Evolutionary conservation across 2,329 filamentous ascomycete genomes (phyloP), one percentile per base, ranked within the genome.

Genomic region (Sclerotinia glacialis): DNA sequence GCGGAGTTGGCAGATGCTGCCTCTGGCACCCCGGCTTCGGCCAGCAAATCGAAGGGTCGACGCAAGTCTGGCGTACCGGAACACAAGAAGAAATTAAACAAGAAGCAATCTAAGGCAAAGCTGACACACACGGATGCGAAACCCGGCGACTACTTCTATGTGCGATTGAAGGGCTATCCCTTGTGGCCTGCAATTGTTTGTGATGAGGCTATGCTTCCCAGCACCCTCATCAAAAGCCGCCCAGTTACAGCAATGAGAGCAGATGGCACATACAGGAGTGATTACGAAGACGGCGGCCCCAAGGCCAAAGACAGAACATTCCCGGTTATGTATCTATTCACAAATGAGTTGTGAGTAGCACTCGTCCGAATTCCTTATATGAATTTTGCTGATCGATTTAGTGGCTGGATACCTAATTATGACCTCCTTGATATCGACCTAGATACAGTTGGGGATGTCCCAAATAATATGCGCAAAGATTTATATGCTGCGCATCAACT

Each of bases 161-260:
- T 96, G 71, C 91, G 93, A 78, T 88, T 99, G 78, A 97, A 96
- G 83, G 95, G 94, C 68, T 96, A 92, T 78, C 92, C 95, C 42
- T 89, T 92, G 49, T 99, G 95, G 95, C 95, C 95, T 21, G 89
- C 92, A 65, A 91, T 99, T 76, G 87, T 99, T 73, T 95, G 92
- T 77, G 93, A 97, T 76, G 94, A 99, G 78, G 88, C 89, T 69
- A 98, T 99, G 89, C 87, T 99, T 26, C 94, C 95, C 2, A 83
- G 88, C 67, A 87, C 84, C 18, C 85, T 99, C 31, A 80, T 96
- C 65, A 90, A 85, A 74, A 86, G 85, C 55, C 89, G 95, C 69
- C 95, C 94, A 11, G 91, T 96, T 64, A 93, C 92, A 54, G 93
- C 94, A 28, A 88, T 86, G 73, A 87, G 90, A 67, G 80, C 86